Conservation (phyloP, 495 filamentous ascomycete species). For the Podospora appendiculata region DNA sequence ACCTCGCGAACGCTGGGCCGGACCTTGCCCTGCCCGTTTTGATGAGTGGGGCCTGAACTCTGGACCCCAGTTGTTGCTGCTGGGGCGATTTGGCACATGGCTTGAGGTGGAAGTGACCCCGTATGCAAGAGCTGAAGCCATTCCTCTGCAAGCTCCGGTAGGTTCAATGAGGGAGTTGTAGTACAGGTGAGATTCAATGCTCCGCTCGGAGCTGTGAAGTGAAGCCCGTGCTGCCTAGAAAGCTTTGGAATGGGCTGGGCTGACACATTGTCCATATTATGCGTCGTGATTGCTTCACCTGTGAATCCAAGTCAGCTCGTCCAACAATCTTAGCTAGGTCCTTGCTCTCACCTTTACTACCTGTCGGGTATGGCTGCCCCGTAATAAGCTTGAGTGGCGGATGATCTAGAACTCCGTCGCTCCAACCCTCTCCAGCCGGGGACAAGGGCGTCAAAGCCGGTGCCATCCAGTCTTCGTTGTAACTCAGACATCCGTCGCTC, state of each 20-base stretch:
- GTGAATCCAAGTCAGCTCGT: background rate
- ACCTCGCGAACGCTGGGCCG: background rate
- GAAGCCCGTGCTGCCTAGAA: background rate
- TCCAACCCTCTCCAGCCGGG: background rate
- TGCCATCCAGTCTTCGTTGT: slow-evolving; percentile 1
- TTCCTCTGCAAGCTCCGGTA: background rate
- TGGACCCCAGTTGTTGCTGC: background rate
- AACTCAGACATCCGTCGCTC: background rate
- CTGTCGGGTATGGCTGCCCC: background rate
- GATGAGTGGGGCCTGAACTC: background rate
- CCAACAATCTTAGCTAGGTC: background rate
- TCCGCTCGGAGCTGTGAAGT: background rate
- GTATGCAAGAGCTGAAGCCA: background rate
- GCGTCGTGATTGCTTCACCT: background rate
- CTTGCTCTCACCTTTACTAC: background rate
- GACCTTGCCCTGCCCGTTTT: background rate
- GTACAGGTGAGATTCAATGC: background rate
- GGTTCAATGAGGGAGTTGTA: background rate
- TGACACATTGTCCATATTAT: background rate
- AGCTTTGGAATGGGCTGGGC: no score
- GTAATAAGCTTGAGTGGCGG: background rate
- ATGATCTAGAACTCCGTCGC: background rate
- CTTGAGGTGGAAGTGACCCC: background rate
- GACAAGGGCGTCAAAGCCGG: background rate
- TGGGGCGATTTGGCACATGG: background rate